These are phyloP conservation scores for Verticillium zaregamsianum DNA, from an alignment of 2,329 filamentous ascomycete genomes.

Conservation along the genomic window DNA sequence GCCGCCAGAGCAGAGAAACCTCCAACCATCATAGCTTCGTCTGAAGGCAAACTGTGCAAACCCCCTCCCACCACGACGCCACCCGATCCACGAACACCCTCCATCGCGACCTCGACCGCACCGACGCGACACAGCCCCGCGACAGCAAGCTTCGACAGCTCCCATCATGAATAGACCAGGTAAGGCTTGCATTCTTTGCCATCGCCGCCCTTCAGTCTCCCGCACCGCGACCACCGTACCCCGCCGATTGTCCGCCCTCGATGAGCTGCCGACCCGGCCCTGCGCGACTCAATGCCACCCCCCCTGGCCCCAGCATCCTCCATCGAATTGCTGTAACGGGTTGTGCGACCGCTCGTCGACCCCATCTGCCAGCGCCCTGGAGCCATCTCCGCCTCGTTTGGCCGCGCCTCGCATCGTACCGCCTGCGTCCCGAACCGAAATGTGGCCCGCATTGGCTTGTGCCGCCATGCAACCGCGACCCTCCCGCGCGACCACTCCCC, in stretches of 20 bases:
- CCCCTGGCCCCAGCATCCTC: neutral
- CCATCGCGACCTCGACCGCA: conserved; percentile 4
- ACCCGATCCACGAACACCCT: conserved; percentile 9
- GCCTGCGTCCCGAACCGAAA: neutral
- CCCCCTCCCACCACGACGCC: conserved; percentile 6
- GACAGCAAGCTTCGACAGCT: conserved; percentile 4
- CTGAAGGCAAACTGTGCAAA: conserved; percentile 1
- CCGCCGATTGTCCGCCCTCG: conserved; percentile 7
- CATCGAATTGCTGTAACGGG: neutral
- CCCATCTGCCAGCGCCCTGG: neutral
- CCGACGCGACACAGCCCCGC: neutral
- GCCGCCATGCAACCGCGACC: neutral
- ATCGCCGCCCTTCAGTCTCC: conserved; percentile 11
- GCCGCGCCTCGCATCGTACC: neutral
- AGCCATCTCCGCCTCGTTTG: neutral
- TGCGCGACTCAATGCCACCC: neutral
- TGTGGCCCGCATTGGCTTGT: neutral
- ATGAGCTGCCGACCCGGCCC: neutral
- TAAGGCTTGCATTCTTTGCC: conserved; percentile 29
- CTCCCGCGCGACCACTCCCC: neutral
- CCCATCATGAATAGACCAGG: conserved; percentile 57
- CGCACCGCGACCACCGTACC: conserved; percentile 1
- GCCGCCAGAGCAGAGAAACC: neutral
- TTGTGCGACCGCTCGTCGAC: neutral
- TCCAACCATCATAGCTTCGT: neutral